These are phyloP conservation scores for Magnusiomyces suaveolens DNA, from an alignment of 1,139 yeast genomes.

Conservation along the genomic window DNA sequence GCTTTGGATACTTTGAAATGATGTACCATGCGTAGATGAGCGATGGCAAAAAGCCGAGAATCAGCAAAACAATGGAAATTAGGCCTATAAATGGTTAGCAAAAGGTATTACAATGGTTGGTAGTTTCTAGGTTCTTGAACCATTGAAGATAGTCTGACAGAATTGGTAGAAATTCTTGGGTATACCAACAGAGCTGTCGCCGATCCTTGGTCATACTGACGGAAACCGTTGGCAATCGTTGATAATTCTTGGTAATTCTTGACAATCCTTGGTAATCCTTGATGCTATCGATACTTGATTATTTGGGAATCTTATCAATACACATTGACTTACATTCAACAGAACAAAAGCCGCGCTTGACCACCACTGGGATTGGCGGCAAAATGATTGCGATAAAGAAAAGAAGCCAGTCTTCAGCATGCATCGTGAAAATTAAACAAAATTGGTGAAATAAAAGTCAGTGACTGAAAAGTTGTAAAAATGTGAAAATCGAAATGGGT, in stretches of 20 bases:
- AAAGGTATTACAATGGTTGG: neutral
- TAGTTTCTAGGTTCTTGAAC: neutral
- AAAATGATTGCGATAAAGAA: constrained; percentile 40
- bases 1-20: constrained; percentile 30
- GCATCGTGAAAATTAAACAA: constrained; percentile 7
- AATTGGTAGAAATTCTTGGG: too few species aligned
- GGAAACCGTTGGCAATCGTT: too few species aligned
- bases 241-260: too few species aligned
- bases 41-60: constrained; percentile 73
- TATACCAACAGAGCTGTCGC: too few species aligned
- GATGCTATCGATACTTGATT: too few species aligned
- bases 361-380: constrained; percentile 62
- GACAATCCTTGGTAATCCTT: too few species aligned
- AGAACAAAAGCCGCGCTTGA: constrained; percentile 55
- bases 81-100: constrained; percentile 30
- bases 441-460: neutral
- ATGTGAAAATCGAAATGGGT: neutral
- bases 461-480: neutral
- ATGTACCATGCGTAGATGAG: constrained; percentile 33
- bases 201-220: too few species aligned
- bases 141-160: too few species aligned
- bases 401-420: constrained; percentile 15
- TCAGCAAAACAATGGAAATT: constrained; percentile 59
- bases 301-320: too few species aligned
- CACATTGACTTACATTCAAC: constrained; percentile 40